These are phyloP conservation scores for Cymbopogon flexuosus DNA, from an alignment of 202 grass and related monocot species.

Conservation along the genomic window DNA sequence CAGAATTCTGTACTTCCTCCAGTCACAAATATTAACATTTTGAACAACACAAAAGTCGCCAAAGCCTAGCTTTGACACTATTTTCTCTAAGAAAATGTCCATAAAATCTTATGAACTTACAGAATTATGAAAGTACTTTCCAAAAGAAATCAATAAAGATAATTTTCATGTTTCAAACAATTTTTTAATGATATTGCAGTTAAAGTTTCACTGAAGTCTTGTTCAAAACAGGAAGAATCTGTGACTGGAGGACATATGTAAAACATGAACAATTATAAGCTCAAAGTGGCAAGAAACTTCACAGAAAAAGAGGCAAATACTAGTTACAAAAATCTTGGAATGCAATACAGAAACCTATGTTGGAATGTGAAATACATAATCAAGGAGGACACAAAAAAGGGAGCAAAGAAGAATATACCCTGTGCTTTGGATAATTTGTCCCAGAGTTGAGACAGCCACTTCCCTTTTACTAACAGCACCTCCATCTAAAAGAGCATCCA, in stretches of 20 bases:
- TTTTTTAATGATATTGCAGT: background rate
- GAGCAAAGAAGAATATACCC: slow-evolving; percentile 47
- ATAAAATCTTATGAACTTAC: background rate
- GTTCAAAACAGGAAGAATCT: background rate
- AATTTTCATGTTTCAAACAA: background rate
- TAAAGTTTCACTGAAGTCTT: background rate
- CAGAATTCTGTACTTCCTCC: background rate
- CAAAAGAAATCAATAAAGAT: background rate
- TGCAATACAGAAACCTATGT: background rate
- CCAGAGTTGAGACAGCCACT: slow-evolving; percentile 95
- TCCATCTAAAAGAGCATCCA: slow-evolving; percentile 94
- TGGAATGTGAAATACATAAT: slow-evolving; percentile 10
- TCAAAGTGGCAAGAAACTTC: background rate
- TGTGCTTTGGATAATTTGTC: slow-evolving; percentile 99
- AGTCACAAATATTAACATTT: background rate
- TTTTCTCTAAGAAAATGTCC: background rate
- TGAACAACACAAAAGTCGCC: background rate
- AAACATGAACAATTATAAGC: background rate
- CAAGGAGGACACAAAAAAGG: slow-evolving; percentile 14
- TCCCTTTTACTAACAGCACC: slow-evolving; percentile 80
- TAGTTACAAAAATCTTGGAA: background rate
- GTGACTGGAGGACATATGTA: background rate
- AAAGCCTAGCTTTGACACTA: background rate
- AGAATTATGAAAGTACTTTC: background rate
- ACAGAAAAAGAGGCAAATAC: background rate